Base-by-base conservation (phyloP, 2,329 filamentous ascomycete genomes). In the Aspergillus calidoustus region DNA sequence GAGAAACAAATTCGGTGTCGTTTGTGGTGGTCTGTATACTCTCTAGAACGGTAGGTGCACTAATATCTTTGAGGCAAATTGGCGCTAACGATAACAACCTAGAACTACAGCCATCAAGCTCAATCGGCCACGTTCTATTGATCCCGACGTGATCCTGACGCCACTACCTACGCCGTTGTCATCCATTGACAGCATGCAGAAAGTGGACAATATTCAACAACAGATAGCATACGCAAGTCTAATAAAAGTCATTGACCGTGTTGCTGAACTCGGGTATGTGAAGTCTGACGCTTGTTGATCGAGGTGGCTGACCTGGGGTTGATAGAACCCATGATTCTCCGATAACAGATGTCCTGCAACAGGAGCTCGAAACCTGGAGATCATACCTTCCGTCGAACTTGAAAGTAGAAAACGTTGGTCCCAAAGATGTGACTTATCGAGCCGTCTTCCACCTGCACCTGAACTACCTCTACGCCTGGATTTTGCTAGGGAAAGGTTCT, bases 21-120 rank as follows among this genome's bases (percentile, higher is more conserved):
- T 4, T 74, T 82, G 4, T 84, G 81, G 81, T 84, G 82, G 82
- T 82, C 79, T 38, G 77, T 84, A 1, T 84, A 84, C 47, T 74
- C 74, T 1, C 61, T 68, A 30, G 66, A 67, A 54, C 57, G 66
- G 66, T 66, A 9, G 17, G 61, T 54, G 2, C 23, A 19, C 19
- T 19, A 11, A 11, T 34, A 34, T 34, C 31, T 11, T 34, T 8
- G 31, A 11, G 31, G 11, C 7, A 34, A 11, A 34, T 7, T 34
- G 11, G 7, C 31, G 11, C 31, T 34, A 34, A 34, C 31, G 2
- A 34, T 34, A 15, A 68, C 19, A 19, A 19, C 19, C 19, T 72
- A 57, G 75, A 70, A 63, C 58, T 51, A 44, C 61, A 3, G 61
- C 66, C 1, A 47, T 66, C 13, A 68, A 68, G 22, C 38, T 68